Percentiles rank a stretch among this genome's conserved stretches.
phyloP scores from a whole-genome alignment of 2,329 filamentous ascomycete genomes.

The Cephalotrichum gorgonifer region DNA sequence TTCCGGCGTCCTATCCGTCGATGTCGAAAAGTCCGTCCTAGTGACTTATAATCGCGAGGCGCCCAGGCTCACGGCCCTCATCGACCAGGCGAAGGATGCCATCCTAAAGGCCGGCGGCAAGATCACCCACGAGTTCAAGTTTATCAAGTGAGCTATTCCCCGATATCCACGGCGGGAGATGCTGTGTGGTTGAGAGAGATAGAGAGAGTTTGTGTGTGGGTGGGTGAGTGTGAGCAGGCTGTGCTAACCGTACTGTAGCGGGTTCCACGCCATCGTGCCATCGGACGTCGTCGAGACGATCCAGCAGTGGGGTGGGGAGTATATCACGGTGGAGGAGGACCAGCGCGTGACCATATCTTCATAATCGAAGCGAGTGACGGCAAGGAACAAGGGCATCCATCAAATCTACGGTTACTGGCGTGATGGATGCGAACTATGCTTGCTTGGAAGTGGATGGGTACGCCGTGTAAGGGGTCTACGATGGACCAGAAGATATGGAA shows the following conservation, averaged over 20 bases:
- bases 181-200: conserved; percentile 4
- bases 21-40: conserved; percentile 62
- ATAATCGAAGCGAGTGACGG: no score
- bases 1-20: conserved; percentile 50
- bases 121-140: conserved; percentile 67
- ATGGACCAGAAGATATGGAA: no score
- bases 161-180: neutral
- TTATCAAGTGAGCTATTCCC: conserved; percentile 51
- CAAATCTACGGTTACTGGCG: no score
- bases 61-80: conserved; percentile 51
- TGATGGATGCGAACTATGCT: no score
- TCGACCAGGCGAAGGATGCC: conserved; percentile 61
- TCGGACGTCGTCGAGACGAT: conserved; percentile 59
- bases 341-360: conserved; percentile 53
- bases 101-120: conserved; percentile 60
- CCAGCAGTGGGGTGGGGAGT: conserved; percentile 44
- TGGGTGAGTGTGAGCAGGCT: neutral
- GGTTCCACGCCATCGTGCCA: conserved; percentile 66
- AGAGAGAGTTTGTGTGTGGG: neutral
- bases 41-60: conserved; percentile 65
- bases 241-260: conserved; percentile 38
- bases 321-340: conserved; percentile 63
- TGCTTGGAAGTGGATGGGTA: no score
- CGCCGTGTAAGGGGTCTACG: no score
- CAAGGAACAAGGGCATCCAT: no score